These are phyloP conservation scores for Dothistroma septosporum DNA, from an alignment of 2,329 filamentous ascomycete species.

Conservation along the genomic window DNA sequence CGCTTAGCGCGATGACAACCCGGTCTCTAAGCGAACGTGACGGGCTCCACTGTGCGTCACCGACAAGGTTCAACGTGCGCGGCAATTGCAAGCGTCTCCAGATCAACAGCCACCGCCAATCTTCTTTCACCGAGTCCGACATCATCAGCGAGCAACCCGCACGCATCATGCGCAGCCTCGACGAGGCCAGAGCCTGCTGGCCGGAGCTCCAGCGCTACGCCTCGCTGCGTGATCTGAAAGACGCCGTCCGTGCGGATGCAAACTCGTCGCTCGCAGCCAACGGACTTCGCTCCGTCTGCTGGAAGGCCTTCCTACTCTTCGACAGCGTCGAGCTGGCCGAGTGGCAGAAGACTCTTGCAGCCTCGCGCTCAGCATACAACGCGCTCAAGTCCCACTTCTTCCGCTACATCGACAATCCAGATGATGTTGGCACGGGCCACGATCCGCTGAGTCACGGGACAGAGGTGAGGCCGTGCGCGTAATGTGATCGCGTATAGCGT, in stretches of 20 bases:
- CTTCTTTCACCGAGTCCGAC: too few relatives aligned
- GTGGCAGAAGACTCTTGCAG: conserved; percentile 65
- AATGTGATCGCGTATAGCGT: neutral
- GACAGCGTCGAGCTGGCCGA: conserved; percentile 56
- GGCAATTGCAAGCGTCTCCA: too few relatives aligned
- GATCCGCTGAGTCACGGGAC: conserved; percentile 86
- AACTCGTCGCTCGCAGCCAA: conserved; percentile 20
- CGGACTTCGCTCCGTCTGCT: conserved; percentile 80
- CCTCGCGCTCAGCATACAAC: conserved; percentile 70
- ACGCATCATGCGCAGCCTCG: conserved; percentile 32
- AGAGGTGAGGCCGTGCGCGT: conserved; percentile 47
- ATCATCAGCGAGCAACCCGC: neutral
- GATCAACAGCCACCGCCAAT: too few relatives aligned
- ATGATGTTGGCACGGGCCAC: conserved; percentile 67
- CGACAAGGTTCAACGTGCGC: too few relatives aligned
- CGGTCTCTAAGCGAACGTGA: too few relatives aligned
- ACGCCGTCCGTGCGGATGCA: conserved; percentile 29
- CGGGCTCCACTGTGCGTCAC: too few relatives aligned
- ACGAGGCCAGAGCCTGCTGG: conserved; percentile 32
- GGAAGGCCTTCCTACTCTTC: conserved; percentile 87
- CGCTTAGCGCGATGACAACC: too few relatives aligned
- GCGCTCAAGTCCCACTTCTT: conserved; percentile 70
- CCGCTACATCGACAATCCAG: conserved; percentile 76
- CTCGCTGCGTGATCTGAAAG: conserved; percentile 30
- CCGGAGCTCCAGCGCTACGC: conserved; percentile 28